Percentiles rank a stretch among this genome's conserved stretches.
These are phyloP conservation scores for Helicocarpus griseus DNA, from an alignment of 2,329 filamentous ascomycete genomes.

Conservation along the genomic window DNA sequence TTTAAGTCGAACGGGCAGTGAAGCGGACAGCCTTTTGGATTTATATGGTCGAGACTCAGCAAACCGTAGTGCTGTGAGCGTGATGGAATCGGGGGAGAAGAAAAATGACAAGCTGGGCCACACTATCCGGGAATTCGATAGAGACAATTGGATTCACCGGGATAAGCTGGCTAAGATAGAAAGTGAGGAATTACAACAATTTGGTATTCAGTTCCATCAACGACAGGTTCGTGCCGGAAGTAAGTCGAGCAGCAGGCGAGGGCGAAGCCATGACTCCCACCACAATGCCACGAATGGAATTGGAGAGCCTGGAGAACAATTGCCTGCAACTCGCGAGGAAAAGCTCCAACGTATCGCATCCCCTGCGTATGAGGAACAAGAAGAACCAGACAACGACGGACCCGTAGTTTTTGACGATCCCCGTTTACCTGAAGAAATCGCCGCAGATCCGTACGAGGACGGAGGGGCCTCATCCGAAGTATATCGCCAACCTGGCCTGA, in stretches of 20 bases:
- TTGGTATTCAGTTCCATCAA: constrained; percentile 32
- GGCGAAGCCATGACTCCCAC: constrained; percentile 28
- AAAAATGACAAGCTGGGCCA: constrained; percentile 12
- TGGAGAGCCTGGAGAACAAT: constrained; percentile 25
- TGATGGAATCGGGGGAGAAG: constrained; percentile 17
- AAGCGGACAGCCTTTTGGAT: constrained; percentile 29
- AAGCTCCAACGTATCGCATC: constrained; percentile 22
- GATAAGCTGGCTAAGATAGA: constrained; percentile 43
- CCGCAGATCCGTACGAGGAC: constrained; percentile 37
- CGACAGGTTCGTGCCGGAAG: constrained; percentile 27
- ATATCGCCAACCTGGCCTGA: constrained; percentile 41
- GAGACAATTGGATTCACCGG: constrained; percentile 41
- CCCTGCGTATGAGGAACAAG: constrained; percentile 28
- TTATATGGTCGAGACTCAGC: constrained; percentile 24
- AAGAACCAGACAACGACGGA: constrained; percentile 25
- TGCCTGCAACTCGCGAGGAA: constrained; percentile 25
- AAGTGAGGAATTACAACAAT: constrained; percentile 41
- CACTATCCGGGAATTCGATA: constrained; percentile 19
- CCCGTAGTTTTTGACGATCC: constrained; percentile 48
- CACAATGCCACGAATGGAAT: constrained; percentile 21
- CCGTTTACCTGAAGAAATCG: constrained; percentile 67
- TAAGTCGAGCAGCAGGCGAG: constrained; percentile 26
- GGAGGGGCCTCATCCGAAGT: constrained; percentile 36
- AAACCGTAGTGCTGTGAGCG: constrained; percentile 15
- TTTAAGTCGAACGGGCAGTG: constrained; percentile 28